These are phyloP conservation scores for Globisporangium recalcitrans DNA, from an alignment of 352 stramenopile species.

Conservation along the genomic window DNA sequence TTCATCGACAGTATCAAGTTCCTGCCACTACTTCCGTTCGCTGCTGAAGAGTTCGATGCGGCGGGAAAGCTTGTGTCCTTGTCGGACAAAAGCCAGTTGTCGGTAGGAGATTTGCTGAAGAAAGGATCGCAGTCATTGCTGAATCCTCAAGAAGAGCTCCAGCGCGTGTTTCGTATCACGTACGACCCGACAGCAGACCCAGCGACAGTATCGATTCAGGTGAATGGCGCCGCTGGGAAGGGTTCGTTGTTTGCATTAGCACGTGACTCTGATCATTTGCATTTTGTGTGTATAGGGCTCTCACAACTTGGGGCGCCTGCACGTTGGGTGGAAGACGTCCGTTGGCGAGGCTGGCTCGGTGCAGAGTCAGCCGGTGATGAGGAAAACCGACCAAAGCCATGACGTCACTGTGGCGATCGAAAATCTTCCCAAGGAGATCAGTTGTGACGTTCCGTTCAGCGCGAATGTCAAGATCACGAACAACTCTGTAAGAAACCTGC, in stretches of 20 bases:
- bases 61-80: not conserved
- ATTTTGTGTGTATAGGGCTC: slow-evolving; percentile 26
- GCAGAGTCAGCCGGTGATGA: slow-evolving; percentile 73
- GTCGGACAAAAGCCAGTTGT: not conserved
- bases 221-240: slow-evolving; percentile 2
- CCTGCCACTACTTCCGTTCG: slow-evolving; percentile 53
- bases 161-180: slow-evolving; percentile 61
- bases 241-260: not conserved
- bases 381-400: slow-evolving; percentile 36
- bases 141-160: slow-evolving; percentile 74
- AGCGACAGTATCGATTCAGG: slow-evolving; percentile 27
- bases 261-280: not conserved
- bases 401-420: slow-evolving; percentile 47
- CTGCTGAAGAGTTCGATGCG: slow-evolving; percentile 30
- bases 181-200: slow-evolving; percentile 39
- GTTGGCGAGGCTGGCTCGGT: slow-evolving; percentile 77
- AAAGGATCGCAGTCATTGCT: slow-evolving; percentile 49
- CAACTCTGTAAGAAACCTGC: slow-evolving; percentile 46
- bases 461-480: slow-evolving; percentile 55
- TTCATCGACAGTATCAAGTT: slow-evolving; percentile 84
- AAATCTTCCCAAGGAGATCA: slow-evolving; percentile 42
- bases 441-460: slow-evolving; percentile 49
- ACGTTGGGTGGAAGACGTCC: slow-evolving; percentile 80
- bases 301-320: slow-evolving; percentile 63
- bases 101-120: slow-evolving; percentile 25